Base-by-base conservation (phyloP, 2,329 filamentous ascomycete species). In the Pseudopyrenochaeta lycopersici region DNA sequence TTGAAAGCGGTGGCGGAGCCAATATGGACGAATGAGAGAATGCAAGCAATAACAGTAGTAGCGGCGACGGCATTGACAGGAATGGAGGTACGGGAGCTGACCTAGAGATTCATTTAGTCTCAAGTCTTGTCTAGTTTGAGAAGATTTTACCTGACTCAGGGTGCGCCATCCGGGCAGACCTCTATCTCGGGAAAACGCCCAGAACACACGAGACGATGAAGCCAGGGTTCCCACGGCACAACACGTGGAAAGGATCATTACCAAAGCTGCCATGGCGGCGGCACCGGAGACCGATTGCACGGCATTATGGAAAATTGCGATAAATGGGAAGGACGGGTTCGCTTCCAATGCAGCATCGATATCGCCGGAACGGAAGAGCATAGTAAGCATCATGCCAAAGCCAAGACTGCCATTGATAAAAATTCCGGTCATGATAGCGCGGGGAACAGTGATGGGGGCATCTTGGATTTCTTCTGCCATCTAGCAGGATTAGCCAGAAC, bases 21-120 rank as follows among this genome's bases (percentile, higher is more conserved):
- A 52, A 84, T 76, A 58, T 82, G 82, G 65, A 84, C 79, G 15
- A 83, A 68, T 0, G 76, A 76, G 15, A 84, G 72, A 3, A 82
- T 64, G 20, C 71, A 63, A 27, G 76, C 75, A 21, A 80, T 65
- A 7, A 76, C 52, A 17, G 77, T 68, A 12, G 67, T 67, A 11
- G 58, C 39, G 23, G 51, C 52, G 14, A 72, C 61, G 1, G 68
- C 58, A 23, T 63, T 57, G 10, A 82, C 70, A 1, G 80, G 80
- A 31, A 69, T 66, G 0, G 53, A 53, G 3, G 64, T 69, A 14
- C 60, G 43, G 2, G 56, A 21, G 15, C 58, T 64, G 49, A 71
- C 54, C 64, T 70, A n/a, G 2, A 27, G 9, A 27, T 5, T 9
- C 23, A 27, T 27, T 27, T 27, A 27, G 23, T 27, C 23, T 9